Evolutionary conservation across 2,329 filamentous ascomycete genomes (phyloP).

Genomic region (Seiridium cupressi): DNA sequence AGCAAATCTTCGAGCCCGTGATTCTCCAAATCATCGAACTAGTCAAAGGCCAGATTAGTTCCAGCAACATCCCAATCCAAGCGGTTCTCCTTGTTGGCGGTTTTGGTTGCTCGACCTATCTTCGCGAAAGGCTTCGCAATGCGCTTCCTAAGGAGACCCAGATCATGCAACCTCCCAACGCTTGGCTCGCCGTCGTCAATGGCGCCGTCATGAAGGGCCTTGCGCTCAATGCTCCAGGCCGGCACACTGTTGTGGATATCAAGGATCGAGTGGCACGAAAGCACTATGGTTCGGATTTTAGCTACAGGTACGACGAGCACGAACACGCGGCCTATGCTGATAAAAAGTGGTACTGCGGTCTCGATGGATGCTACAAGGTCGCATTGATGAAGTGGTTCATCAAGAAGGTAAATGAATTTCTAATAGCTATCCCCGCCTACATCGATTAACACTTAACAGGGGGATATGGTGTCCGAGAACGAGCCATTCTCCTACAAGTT

Average conservation of each 20-base stretch:
- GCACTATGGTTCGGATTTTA: constrained; percentile 37
- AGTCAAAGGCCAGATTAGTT: constrained; percentile 40
- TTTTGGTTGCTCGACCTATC: constrained; percentile 45
- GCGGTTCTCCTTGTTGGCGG: constrained; percentile 48
- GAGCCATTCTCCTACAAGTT: constrained; percentile 32
- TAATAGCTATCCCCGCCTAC: too few species aligned
- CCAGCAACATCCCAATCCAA: constrained; percentile 39
- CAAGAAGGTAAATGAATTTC: constrained; percentile 23
- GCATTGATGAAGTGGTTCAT: constrained; percentile 44
- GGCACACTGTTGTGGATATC: constrained; percentile 34
- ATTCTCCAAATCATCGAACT: constrained; percentile 40
- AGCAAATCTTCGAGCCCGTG: constrained; percentile 43
- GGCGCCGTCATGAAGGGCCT: constrained; percentile 52
- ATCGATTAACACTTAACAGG: constrained; percentile 17
- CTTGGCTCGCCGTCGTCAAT: constrained; percentile 50
- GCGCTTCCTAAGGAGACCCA: constrained; percentile 33
- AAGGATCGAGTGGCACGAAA: constrained; percentile 40
- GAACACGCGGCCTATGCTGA: constrained; percentile 7
- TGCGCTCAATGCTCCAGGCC: constrained; percentile 30
- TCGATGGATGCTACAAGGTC: constrained; percentile 13
- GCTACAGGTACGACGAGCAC: constrained; percentile 3
- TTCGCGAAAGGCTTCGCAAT: constrained; percentile 35
- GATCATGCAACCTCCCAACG: constrained; percentile 46
- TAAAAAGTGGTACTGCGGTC: constrained; percentile 10
- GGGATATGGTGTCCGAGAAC: constrained; percentile 38